Percentiles rank a stretch among this genome's conserved stretches.
phyloP scores from a whole-genome alignment of 1,139 yeast genomes.

The Taphrina populina region DNA sequence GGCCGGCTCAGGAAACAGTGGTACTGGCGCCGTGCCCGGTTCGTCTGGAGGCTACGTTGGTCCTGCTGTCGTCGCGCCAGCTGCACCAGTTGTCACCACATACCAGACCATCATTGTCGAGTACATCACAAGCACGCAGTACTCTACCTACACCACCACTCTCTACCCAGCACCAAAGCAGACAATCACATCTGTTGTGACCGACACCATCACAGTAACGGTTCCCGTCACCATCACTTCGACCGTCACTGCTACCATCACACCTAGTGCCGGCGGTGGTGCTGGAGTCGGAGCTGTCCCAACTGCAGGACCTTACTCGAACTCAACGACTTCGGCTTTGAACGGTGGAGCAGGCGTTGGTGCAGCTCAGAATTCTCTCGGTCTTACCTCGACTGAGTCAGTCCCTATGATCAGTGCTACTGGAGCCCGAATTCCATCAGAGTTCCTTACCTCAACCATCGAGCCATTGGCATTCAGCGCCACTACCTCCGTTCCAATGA shows the following conservation, averaged over 20 bases:
- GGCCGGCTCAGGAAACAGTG: background rate
- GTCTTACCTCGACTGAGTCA: background rate
- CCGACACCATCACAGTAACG: slow-evolving; percentile 25
- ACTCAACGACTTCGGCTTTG: slow-evolving; percentile 3
- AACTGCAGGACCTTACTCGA: slow-evolving; percentile 10
- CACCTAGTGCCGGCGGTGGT: slow-evolving; percentile 13
- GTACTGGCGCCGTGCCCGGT: background rate
- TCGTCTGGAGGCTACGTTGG: slow-evolving; percentile 5
- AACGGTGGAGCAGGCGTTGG: background rate
- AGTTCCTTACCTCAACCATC: no score
- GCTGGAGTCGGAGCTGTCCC: slow-evolving; percentile 5
- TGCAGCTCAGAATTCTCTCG: background rate
- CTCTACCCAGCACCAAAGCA: slow-evolving; percentile 10
- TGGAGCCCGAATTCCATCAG: background rate
- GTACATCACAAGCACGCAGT: slow-evolving; percentile 3
- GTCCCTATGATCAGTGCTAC: background rate
- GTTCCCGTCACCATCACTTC: slow-evolving; percentile 26
- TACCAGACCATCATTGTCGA: slow-evolving; percentile 11
- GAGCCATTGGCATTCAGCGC: background rate
- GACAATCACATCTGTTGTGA: slow-evolving; percentile 10
- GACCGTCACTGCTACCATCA: slow-evolving; percentile 29
- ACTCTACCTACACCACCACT: slow-evolving; percentile 22
- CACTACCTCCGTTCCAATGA: background rate
- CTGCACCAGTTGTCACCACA: background rate
- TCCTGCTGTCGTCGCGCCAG: background rate